These are phyloP conservation scores for Leptodermis oblonga DNA, from an alignment of 257 asterid species.

Conservation along the genomic window DNA sequence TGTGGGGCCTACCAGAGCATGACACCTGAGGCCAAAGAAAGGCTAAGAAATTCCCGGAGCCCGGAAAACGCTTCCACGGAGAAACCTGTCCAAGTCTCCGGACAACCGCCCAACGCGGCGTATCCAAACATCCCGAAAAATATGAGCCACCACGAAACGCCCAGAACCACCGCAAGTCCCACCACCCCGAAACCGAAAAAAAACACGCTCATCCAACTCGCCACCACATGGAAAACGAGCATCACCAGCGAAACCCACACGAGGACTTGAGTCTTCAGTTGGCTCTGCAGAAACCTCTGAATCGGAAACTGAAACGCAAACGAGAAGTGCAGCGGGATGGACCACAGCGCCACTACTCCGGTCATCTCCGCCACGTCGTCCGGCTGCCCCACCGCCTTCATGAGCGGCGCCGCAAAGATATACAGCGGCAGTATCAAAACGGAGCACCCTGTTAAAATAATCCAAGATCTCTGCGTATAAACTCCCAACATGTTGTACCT, in stretches of 20 bases:
- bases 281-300: slow-evolving; percentile 32
- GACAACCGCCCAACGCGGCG: slow-evolving; percentile 49
- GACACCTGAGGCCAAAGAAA: slow-evolving; percentile 55
- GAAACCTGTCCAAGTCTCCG: slow-evolving; percentile 54
- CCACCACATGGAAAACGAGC: slow-evolving; percentile 16
- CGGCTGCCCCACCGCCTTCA: slow-evolving; percentile 31
- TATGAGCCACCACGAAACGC: slow-evolving; percentile 42
- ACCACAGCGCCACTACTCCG: slow-evolving; percentile 21
- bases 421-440: slow-evolving; percentile 47
- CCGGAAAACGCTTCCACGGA: slow-evolving; percentile 46
- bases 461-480: slow-evolving; percentile 61
- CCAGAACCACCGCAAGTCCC: slow-evolving; percentile 24
- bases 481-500: slow-evolving; percentile 56
- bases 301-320: slow-evolving; percentile 28
- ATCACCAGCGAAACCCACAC: slow-evolving; percentile 25
- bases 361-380: slow-evolving; percentile 21
- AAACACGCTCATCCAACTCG: slow-evolving; percentile 21
- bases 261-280: slow-evolving; percentile 25
- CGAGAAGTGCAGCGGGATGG: slow-evolving; percentile 24
- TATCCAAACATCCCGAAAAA: slow-evolving; percentile 35
- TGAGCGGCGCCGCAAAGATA: slow-evolving; percentile 53
- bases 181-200: slow-evolving; percentile 18
- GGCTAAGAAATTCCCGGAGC: slow-evolving; percentile 42
- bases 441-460: slow-evolving; percentile 35
- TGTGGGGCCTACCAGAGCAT: slow-evolving; percentile 54